Evolutionary conservation across 768 basidiomycete species (phyloP).

Genomic region (Mycena leptocephala): DNA sequence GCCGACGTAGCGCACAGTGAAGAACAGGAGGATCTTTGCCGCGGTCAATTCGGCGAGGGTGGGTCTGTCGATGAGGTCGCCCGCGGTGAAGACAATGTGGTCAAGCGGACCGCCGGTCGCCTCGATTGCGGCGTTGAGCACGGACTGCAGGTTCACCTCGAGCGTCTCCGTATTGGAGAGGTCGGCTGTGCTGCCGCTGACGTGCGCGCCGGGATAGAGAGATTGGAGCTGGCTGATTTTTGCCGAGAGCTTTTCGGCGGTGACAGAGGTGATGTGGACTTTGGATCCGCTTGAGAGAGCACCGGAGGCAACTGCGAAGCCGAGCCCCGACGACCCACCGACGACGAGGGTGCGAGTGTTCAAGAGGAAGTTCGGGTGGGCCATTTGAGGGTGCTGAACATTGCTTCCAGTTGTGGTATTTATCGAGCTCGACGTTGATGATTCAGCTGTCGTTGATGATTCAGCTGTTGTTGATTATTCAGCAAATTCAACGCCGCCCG

Average conservation of each 20-base stretch:
- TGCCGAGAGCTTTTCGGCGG: background rate
- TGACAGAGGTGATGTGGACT: slow-evolving; percentile 7
- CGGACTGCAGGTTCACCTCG: slow-evolving; percentile 6
- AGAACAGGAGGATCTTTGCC: background rate
- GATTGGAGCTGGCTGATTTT: slow-evolving; percentile 5
- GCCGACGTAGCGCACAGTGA: slow-evolving; percentile 4
- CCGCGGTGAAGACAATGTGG: slow-evolving; percentile 8
- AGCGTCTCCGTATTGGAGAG: slow-evolving; percentile 5
- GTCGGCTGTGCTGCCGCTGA: slow-evolving; percentile 9
- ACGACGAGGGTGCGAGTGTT: background rate
- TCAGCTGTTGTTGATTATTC: too few species aligned
- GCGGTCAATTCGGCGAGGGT: background rate
- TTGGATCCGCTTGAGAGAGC: slow-evolving; percentile 12
- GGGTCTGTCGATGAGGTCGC: background rate
- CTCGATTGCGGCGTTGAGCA: too few species aligned
- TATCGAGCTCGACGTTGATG: too few species aligned
- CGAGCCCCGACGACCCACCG: slow-evolving; percentile 1
- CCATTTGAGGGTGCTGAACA: background rate
- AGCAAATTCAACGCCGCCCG: too few species aligned
- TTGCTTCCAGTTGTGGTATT: background rate
- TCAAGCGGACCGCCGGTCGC: slow-evolving; percentile 12
- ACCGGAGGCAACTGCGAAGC: slow-evolving; percentile 5
- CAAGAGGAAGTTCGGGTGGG: slow-evolving; percentile 17
- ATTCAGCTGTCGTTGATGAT: too few species aligned
- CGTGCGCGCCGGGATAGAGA: slow-evolving; percentile 4